Conservation (phyloP, 2,329 filamentous ascomycete species). For the Magnaporthiopsis rhizophila region DNA sequence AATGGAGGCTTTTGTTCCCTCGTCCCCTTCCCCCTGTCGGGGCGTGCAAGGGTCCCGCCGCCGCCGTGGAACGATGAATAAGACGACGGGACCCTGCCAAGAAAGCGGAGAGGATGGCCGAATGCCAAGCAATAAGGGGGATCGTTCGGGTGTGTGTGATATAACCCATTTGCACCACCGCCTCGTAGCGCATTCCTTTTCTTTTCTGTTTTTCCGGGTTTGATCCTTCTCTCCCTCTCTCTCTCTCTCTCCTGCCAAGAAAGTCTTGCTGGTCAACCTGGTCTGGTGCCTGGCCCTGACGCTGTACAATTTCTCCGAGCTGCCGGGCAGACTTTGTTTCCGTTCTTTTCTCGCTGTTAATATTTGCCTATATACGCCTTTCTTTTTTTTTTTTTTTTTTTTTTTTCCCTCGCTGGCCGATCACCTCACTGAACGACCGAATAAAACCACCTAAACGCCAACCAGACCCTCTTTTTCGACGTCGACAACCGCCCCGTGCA, state of each 20-base stretch:
- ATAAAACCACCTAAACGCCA: too few relatives aligned
- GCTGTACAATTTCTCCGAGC: background rate
- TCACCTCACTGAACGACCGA: background rate
- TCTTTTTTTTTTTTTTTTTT: too few relatives aligned
- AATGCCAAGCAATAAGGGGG: background rate
- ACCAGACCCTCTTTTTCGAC: background rate
- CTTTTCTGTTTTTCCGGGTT: background rate
- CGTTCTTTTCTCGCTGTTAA: background rate
- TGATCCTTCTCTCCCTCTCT: background rate
- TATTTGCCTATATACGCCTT: background rate
- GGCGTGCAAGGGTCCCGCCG: background rate
- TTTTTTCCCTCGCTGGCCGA: background rate
- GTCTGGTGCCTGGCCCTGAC: too few relatives aligned
- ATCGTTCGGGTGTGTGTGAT: background rate
- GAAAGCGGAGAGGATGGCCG: background rate
- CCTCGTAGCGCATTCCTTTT: background rate
- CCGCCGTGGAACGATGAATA: background rate
- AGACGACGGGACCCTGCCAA: background rate
- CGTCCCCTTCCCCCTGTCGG: too few relatives aligned
- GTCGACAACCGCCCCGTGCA: background rate
- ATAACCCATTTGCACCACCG: background rate
- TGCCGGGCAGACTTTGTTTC: background rate
- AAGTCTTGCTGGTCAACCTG: background rate
- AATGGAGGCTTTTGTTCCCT: background rate
- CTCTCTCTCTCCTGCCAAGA: background rate